These are phyloP conservation scores for Favolaschia claudopus DNA, from an alignment of 768 basidiomycete genomes.

Conservation along the genomic window DNA sequence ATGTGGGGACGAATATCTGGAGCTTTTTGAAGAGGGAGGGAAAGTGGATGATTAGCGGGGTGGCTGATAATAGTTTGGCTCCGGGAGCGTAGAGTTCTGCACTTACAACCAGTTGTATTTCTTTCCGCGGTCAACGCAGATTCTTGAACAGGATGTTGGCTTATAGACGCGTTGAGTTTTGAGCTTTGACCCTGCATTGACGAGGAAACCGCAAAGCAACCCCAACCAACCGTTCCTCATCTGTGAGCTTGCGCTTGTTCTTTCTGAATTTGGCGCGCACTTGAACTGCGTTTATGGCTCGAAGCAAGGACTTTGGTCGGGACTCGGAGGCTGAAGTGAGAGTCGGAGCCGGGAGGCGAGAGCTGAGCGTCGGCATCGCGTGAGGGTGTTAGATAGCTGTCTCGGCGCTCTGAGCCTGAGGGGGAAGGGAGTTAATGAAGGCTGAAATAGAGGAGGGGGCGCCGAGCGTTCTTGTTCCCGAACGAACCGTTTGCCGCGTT, in stretches of 20 bases:
- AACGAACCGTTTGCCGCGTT: slow-evolving; percentile 61
- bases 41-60: slow-evolving; percentile 19
- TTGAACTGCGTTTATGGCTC: slow-evolving; percentile 70
- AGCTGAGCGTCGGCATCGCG: slow-evolving; percentile 34
- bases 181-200: too few relatives aligned
- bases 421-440: too few relatives aligned
- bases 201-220: too few relatives aligned
- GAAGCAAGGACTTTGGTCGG: slow-evolving; percentile 72
- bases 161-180: too few relatives aligned
- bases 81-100: too few relatives aligned
- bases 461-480: slow-evolving; percentile 49
- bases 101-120: too few relatives aligned
- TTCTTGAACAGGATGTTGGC: too few relatives aligned
- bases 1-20: slow-evolving; percentile 26
- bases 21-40: slow-evolving; percentile 21
- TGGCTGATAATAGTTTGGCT: slow-evolving; percentile 26
- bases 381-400: slow-evolving; percentile 60
- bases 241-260: slow-evolving; percentile 31
- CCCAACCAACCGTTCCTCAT: slow-evolving; percentile 25
- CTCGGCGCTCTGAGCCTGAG: too few relatives aligned
- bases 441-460: background rate
- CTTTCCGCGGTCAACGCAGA: too few relatives aligned
- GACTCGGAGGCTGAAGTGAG: slow-evolving; percentile 65
- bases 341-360: too few relatives aligned
- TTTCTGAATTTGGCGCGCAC: slow-evolving; percentile 63